Conservation (phyloP, 1,284 basidiomycete genomes). For the Xerocomus amazonicus region DNA sequence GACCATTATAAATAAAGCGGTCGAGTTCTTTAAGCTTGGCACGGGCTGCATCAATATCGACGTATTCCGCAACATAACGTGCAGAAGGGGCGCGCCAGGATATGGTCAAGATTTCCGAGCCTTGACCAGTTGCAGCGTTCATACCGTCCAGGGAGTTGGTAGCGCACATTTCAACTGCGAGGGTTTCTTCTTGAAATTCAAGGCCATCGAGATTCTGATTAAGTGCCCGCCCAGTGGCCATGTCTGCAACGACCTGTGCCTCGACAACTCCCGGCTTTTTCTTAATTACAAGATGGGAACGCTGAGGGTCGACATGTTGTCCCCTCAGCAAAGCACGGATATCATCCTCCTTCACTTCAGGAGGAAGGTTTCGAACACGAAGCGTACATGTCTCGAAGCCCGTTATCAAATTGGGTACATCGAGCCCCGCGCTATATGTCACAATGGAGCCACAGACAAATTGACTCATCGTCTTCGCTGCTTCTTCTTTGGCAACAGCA, state of each 20-base stretch:
- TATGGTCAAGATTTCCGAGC: constrained; percentile 38
- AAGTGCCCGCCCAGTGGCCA: constrained; percentile 36
- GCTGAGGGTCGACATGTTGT: constrained; percentile 34
- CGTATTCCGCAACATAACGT: constrained; percentile 39
- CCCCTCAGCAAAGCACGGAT: constrained; percentile 38
- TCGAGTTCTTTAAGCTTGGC: constrained; percentile 34
- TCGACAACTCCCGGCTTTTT: constrained; percentile 24
- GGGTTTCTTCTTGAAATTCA: constrained; percentile 39
- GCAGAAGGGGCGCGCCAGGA: constrained; percentile 42
- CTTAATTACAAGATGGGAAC: constrained; percentile 35
- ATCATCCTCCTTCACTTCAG: constrained; percentile 35
- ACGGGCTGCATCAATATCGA: constrained; percentile 15
- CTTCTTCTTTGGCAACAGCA: too few relatives aligned
- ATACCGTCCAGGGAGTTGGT: constrained; percentile 39
- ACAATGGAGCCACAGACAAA: constrained; percentile 47
- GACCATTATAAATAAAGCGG: constrained; percentile 33
- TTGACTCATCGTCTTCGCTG: constrained; percentile 35
- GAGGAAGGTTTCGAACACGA: constrained; percentile 41
- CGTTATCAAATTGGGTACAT: constrained; percentile 38
- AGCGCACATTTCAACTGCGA: constrained; percentile 39
- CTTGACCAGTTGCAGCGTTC: constrained; percentile 30
- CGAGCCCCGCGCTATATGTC: constrained; percentile 45
- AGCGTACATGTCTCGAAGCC: constrained; percentile 50
- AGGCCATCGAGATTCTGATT: constrained; percentile 40
- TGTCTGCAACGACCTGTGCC: constrained; percentile 38